These are phyloP conservation scores for Eimeria maxima DNA, from an alignment of 169 alveolate species.

Conservation along the genomic window DNA sequence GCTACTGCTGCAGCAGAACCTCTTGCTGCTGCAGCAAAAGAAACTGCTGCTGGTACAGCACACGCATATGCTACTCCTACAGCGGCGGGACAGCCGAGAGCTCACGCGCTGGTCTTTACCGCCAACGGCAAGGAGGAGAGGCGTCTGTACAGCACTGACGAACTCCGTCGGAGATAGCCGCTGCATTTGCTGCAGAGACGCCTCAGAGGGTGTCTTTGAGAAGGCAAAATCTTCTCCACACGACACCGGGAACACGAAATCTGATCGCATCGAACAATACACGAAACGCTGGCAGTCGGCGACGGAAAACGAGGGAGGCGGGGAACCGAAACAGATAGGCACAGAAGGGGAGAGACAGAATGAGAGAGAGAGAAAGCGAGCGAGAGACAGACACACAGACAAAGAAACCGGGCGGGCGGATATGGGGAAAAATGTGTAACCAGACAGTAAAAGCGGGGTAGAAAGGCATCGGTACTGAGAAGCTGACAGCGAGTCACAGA, in stretches of 20 bases:
- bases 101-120: constrained; percentile 60
- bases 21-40: neutral
- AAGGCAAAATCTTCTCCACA: constrained; percentile 31
- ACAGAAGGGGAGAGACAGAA: constrained; percentile 73
- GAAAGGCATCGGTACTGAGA: too few species aligned
- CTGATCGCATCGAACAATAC: neutral
- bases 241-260: constrained; percentile 43
- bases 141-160: constrained; percentile 23
- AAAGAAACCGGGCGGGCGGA: too few species aligned
- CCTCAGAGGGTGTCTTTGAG: constrained; percentile 16
- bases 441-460: too few species aligned
- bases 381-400: neutral
- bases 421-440: too few species aligned
- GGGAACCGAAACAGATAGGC: neutral
- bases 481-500: too few species aligned
- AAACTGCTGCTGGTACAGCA: neutral
- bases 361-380: neutral
- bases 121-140: constrained; percentile 59
- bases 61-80: neutral
- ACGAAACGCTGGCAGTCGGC: neutral
- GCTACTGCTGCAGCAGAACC: neutral
- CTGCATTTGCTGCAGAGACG: constrained; percentile 24
- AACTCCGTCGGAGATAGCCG: constrained; percentile 48
- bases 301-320: neutral
- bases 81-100: neutral